Conservation (phyloP, 2,329 filamentous ascomycete species). For the Cucurbitaria berberidis region DNA sequence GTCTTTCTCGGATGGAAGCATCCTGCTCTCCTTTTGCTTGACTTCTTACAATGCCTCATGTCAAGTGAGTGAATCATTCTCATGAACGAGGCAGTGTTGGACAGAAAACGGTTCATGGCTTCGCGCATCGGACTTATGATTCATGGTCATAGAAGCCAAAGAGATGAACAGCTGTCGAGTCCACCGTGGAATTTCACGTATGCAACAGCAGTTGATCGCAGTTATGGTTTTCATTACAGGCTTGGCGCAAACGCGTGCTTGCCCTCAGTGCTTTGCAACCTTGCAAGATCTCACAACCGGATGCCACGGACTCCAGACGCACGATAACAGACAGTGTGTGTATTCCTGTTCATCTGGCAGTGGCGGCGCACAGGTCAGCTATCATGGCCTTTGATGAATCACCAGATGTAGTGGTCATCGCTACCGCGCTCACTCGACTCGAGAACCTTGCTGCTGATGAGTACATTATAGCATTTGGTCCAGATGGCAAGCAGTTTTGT, state of each 20-base stretch:
- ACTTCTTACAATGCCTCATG: too few relatives aligned
- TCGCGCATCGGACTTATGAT: too few relatives aligned
- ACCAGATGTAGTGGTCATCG: conserved; percentile 1
- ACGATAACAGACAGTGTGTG: background rate
- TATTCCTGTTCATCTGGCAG: background rate
- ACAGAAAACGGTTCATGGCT: too few relatives aligned
- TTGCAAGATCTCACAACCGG: background rate
- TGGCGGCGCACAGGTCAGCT: background rate
- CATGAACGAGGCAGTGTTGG: too few relatives aligned
- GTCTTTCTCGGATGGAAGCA: too few relatives aligned
- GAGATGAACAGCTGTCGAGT: too few relatives aligned
- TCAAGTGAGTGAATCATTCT: too few relatives aligned
- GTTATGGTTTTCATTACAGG: background rate
- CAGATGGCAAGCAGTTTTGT: conserved; percentile 27
- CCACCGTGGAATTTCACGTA: background rate
- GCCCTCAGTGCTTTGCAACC: background rate
- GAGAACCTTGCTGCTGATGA: conserved; percentile 23
- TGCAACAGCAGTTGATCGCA: background rate
- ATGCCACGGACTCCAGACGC: background rate
- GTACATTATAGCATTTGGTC: conserved; percentile 38
- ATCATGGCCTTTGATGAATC: conserved; percentile 6
- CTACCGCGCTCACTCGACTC: conserved; percentile 17
- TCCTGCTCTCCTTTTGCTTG: too few relatives aligned
- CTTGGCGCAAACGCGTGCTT: conserved; percentile 25
- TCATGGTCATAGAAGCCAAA: too few relatives aligned